Conservation (phyloP, 139 green algal genomes). For the Picochlorum sp. region DNA sequence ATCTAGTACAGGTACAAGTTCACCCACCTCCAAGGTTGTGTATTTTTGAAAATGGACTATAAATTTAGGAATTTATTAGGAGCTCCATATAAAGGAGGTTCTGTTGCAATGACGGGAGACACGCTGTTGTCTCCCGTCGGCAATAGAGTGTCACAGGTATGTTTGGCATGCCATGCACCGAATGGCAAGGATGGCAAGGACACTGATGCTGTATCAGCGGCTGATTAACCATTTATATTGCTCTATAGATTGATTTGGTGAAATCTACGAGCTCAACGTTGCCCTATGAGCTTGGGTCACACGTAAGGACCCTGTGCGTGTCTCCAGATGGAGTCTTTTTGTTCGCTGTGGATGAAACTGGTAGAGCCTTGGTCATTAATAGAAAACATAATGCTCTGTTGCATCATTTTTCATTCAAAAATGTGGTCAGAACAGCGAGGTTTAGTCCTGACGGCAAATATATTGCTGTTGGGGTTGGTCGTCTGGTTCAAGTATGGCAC, state of each 20-base stretch:
- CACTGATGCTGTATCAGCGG: neutral
- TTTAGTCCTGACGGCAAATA: conserved; percentile 86
- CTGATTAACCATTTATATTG: neutral
- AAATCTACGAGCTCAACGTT: conserved; percentile 64
- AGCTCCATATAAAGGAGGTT: conserved; percentile 88
- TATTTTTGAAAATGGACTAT: conserved; percentile 46
- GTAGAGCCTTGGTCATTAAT: conserved; percentile 72
- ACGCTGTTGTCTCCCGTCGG: conserved; percentile 78
- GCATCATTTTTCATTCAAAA: conserved; percentile 91
- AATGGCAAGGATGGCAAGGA: neutral
- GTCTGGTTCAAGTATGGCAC: conserved; percentile 87
- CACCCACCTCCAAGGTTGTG: too few relatives aligned
- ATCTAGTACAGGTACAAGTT: too few relatives aligned
- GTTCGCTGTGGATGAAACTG: conserved; percentile 78
- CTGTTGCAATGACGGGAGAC: conserved; percentile 65
- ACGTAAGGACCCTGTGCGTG: conserved; percentile 67
- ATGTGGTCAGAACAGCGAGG: conserved; percentile 51
- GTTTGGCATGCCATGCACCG: conserved; percentile 1
- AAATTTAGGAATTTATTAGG: conserved; percentile 82
- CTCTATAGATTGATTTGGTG: conserved; percentile 58
- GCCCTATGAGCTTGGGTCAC: conserved; percentile 72
- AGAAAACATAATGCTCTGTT: conserved; percentile 63
- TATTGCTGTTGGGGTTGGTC: conserved; percentile 75
- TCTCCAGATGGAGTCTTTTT: conserved; percentile 75
- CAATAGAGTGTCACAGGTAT: conserved; percentile 76